Base-by-base conservation (phyloP, 2,329 filamentous ascomycete genomes). In the Fusarium sp. region DNA sequence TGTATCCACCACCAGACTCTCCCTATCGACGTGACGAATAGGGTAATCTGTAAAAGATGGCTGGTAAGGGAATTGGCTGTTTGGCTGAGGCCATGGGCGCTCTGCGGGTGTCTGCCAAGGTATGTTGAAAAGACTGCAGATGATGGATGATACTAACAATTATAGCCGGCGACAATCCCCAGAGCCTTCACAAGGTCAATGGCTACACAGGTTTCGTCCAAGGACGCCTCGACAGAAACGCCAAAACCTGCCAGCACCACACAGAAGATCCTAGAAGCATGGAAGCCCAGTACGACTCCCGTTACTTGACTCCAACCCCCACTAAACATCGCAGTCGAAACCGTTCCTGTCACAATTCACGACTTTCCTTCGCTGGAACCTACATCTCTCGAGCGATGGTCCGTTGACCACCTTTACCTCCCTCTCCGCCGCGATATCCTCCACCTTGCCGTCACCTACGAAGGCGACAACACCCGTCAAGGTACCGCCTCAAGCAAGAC, bases 361-460 rank as follows among this genome's bases (percentile, higher is more conserved):
- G 85, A 86, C 78, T 99, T 98, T 84, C 96, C 96, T 37, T 88
- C 90, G 13, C 89, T 98, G 81, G 94, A 98, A 80, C 96, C 96
- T 25, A 84, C 89, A 50, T 85, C 89, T 52, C 91, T 97, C 79
- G 89, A 93, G 77, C 82, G 88, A 75, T 98, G 94, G 84, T 90
- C 92, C 42, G 84, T 89, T 65, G 91, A 92, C 76, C 93, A 98
- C 80, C 91, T 99, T 45, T 84, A 92, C 77, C 88, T 98, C 34
- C 96, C 96, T 4, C 86, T 97, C 48, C 92, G 96, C 63, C 90
- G 91, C 79, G 96, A 99, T 80, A 89, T 99, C 70, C 90, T 99
- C 56, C 95, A 99, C 83, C 89, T 93, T 70, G 96, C 96, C 62
- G 89, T 99, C 62, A 83, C 97, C 74, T 98, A 91, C 85, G 96